A percentile compares a stretch with the other conserved stretches of the same genome.
These are phyloP conservation scores for Calonectria pteridis DNA, from an alignment of 2,329 filamentous ascomycete genomes.

Conservation along the genomic window DNA sequence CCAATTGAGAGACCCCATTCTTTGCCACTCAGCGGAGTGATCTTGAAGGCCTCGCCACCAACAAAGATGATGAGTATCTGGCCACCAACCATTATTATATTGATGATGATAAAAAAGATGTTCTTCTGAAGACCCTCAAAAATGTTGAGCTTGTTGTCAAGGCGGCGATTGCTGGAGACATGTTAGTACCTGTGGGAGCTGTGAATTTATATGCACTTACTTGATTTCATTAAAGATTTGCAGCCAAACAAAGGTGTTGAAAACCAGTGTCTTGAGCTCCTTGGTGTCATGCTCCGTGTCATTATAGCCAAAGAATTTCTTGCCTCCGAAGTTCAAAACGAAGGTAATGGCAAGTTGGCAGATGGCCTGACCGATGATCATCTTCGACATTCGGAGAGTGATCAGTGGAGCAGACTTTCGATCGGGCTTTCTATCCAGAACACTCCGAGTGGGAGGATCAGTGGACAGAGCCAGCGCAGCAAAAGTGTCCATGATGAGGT, in stretches of 20 bases:
- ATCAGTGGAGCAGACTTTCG: constrained; percentile 79
- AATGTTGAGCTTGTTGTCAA: constrained; percentile 91
- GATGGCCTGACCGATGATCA: constrained; percentile 72
- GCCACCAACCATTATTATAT: constrained; percentile 83
- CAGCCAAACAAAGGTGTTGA: constrained; percentile 80
- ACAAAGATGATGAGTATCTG: constrained; percentile 89
- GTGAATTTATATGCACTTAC: constrained; percentile 68
- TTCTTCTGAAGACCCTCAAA: constrained; percentile 86
- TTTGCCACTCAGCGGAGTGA: constrained; percentile 69
- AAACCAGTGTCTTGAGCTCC: constrained; percentile 71
- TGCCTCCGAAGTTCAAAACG: constrained; percentile 71
- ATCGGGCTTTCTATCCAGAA: constrained; percentile 68
- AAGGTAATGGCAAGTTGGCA: constrained; percentile 71
- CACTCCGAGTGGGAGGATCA: constrained; percentile 69
- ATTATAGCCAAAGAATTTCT: constrained; percentile 63
- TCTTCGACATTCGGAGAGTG: constrained; percentile 75
- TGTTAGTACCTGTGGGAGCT: constrained; percentile 68
- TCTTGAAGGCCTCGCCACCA: constrained; percentile 81
- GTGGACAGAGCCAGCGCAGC: constrained; percentile 74
- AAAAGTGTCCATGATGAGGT: constrained; percentile 74
- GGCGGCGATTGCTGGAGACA: constrained; percentile 62
- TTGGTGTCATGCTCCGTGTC: constrained; percentile 34
- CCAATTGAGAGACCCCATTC: constrained; percentile 90
- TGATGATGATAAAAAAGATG: constrained; percentile 85
- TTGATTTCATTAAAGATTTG: constrained; percentile 80